A percentile compares a stretch with the other conserved stretches of the same genome.
These are phyloP conservation scores for Glycine latifolia DNA, from an alignment of 306 rosid genomes.

Conservation along the genomic window DNA sequence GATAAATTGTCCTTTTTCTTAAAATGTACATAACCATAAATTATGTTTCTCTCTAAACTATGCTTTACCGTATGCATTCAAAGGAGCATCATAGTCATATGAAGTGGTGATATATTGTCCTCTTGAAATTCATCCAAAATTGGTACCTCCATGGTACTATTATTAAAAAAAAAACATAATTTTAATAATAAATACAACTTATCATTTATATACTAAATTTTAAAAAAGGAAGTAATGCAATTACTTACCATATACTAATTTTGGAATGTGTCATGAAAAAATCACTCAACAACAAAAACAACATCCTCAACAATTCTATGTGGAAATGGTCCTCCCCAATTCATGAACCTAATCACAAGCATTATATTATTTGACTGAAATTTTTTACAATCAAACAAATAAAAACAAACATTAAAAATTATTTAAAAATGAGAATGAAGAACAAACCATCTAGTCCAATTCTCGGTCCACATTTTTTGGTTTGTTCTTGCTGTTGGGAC, in stretches of 20 bases:
- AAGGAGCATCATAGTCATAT: constrained; percentile 58
- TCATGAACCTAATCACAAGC: constrained; percentile 39
- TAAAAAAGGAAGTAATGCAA: not conserved
- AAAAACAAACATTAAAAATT: no score
- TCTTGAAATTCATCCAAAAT: constrained; percentile 51
- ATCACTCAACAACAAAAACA: constrained; percentile 53
- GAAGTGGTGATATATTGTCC: constrained; percentile 57
- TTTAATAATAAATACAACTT: not conserved
- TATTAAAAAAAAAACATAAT: not conserved
- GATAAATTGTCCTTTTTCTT: not conserved
- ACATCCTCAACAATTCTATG: constrained; percentile 57
- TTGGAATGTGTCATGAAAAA: constrained; percentile 54
- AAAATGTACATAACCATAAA: not conserved
- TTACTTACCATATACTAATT: constrained; percentile 56
- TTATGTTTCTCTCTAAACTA: not conserved
- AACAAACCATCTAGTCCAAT: constrained; percentile 37
- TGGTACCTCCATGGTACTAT: constrained; percentile 58
- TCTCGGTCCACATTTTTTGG: constrained; percentile 41
- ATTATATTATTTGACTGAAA: not conserved
- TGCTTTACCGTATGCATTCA: constrained; percentile 57
- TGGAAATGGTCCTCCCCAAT: constrained; percentile 51
- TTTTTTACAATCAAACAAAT: not conserved
- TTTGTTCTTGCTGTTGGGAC: constrained; percentile 21
- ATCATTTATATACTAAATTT: not conserved
- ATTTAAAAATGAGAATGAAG: not conserved